A percentile compares a stretch with the other conserved stretches of the same genome.
Conservation (phyloP, 2,329 filamentous ascomycete species). For the Alternaria ethzedia region DNA sequence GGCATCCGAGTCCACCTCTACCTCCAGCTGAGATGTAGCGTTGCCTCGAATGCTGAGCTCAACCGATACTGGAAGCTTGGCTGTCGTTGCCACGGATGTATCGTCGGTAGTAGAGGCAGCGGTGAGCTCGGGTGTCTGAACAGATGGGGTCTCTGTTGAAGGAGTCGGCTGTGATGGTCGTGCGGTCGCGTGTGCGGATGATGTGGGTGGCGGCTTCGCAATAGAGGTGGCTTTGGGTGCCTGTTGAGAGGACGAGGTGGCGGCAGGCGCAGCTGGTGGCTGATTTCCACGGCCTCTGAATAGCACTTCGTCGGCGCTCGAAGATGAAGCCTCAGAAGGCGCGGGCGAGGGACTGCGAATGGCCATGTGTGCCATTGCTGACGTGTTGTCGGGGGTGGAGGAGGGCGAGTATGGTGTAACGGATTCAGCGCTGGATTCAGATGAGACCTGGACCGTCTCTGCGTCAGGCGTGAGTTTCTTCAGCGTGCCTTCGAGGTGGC, state of each 20-base stretch:
- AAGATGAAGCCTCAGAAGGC: conserved; percentile 29
- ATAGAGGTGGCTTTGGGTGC: not conserved
- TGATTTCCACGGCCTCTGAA: conserved; percentile 40
- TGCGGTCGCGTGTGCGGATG: not conserved
- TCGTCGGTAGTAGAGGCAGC: conserved; percentile 5
- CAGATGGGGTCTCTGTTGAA: not conserved
- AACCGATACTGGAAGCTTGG: not conserved
- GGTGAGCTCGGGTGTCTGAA: not conserved
- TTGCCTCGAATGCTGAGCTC: conserved; percentile 17
- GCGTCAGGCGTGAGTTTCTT: conserved; percentile 33
- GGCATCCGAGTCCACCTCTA: conserved; percentile 28
- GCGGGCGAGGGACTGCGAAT: conserved; percentile 48
- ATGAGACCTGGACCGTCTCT: conserved; percentile 6
- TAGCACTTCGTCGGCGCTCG: conserved; percentile 66
- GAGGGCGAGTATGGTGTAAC: conserved; percentile 19
- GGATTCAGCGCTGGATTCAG: conserved; percentile 18
- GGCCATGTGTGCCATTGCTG: conserved; percentile 40
- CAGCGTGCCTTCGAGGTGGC: conserved; percentile 49
- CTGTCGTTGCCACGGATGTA: not conserved
- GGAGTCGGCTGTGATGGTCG: not conserved
- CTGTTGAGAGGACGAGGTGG: not conserved
- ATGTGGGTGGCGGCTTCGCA: not conserved
- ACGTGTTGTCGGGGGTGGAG: conserved; percentile 24
- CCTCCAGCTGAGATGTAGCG: not conserved
- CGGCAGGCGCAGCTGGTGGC: conserved; percentile 6